Conservation (phyloP, 257 asterid species). For the Solanum microdontum region DNA sequence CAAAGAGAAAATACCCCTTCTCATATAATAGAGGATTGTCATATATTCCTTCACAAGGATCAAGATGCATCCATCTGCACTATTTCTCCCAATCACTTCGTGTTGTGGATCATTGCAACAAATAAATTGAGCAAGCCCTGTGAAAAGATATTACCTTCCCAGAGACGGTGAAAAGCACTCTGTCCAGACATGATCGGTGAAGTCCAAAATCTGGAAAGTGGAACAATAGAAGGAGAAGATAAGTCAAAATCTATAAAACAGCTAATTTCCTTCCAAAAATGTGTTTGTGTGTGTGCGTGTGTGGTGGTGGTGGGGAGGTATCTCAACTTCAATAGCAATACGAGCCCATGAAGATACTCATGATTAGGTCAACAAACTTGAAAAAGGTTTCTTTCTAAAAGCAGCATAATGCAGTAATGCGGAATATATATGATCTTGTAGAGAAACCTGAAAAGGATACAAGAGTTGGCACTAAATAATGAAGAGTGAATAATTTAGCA, state of each 20-base stretch:
- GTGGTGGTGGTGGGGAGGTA: neutral
- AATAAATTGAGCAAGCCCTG: neutral
- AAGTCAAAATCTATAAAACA: neutral
- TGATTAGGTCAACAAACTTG: neutral
- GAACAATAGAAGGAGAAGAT: slow-evolving; percentile 1
- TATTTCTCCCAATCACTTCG: slow-evolving; percentile 5
- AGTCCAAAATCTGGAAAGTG: slow-evolving; percentile 56
- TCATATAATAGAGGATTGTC: slow-evolving; percentile 89
- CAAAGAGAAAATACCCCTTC: slow-evolving; percentile 61
- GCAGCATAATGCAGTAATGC: neutral
- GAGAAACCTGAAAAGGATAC: neutral
- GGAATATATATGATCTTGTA: neutral
- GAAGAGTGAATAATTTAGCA: neutral
- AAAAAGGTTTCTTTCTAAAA: neutral
- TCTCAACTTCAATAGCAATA: neutral
- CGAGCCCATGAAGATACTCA: neutral
- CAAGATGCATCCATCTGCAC: slow-evolving; percentile 99
- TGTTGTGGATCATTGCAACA: slow-evolving; percentile 2
- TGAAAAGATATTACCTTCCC: slow-evolving; percentile 44
- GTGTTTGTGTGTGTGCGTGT: neutral
- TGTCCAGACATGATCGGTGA: slow-evolving; percentile 97
- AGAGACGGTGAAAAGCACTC: slow-evolving; percentile 80
- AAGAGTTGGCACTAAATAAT: neutral
- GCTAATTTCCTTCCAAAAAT: neutral
- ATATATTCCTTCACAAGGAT: slow-evolving; percentile 94